These are phyloP conservation scores for Neurospora pannonica DNA, from an alignment of 495 filamentous ascomycete genomes.

Conservation along the genomic window DNA sequence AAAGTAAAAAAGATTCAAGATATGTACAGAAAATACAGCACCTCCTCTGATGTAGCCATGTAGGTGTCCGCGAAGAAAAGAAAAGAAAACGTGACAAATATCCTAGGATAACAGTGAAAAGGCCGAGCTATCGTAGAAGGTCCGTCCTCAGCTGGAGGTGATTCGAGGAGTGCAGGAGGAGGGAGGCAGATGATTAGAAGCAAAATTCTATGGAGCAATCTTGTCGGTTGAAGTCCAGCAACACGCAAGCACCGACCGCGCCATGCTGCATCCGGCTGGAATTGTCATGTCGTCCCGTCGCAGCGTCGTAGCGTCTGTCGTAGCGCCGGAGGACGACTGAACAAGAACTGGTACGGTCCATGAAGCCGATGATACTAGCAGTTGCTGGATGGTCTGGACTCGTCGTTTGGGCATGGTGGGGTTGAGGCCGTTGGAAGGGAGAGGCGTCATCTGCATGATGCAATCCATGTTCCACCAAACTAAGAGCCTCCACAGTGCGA, in stretches of 20 bases:
- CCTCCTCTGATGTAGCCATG: background rate
- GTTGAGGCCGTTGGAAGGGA: background rate
- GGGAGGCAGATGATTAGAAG: background rate
- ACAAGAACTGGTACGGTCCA: background rate
- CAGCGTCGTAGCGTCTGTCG: background rate
- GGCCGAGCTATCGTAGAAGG: background rate
- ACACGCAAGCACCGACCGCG: background rate
- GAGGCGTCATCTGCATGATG: conserved; percentile 17
- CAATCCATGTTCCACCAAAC: conserved; percentile 3
- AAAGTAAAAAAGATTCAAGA: background rate
- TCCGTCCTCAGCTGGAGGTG: background rate
- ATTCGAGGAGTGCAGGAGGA: background rate
- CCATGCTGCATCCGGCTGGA: background rate
- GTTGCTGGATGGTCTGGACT: conserved; percentile 4
- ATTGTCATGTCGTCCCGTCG: background rate
- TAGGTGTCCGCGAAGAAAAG: background rate
- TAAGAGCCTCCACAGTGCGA: conserved; percentile 12
- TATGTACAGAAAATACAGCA: background rate
- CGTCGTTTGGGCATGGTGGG: conserved; percentile 5
- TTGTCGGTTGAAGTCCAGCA: background rate
- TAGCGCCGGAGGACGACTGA: background rate
- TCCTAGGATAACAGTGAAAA: background rate
- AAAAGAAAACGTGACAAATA: background rate
- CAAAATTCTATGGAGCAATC: background rate
- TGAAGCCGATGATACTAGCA: background rate